A percentile compares a stretch with the other conserved stretches of the same genome.
Evolutionary conservation across 2,329 filamentous ascomycete species (phyloP).

Genomic region (Penicillium sp.): DNA sequence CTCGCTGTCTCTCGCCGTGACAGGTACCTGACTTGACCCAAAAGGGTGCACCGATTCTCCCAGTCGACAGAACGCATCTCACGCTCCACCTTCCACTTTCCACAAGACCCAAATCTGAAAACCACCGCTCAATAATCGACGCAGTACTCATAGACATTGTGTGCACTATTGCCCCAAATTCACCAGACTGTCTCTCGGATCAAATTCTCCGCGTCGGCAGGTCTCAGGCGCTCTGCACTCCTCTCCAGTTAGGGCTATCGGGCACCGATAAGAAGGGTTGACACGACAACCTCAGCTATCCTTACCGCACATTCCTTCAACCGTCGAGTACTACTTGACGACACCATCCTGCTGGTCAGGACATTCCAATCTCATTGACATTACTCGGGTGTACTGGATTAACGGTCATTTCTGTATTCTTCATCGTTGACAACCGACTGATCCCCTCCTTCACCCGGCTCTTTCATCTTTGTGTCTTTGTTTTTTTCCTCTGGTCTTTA

Average conservation of each 20-base stretch:
- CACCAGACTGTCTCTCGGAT: slow-evolving; percentile 18
- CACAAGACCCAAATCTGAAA: background rate
- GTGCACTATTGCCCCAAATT: slow-evolving; percentile 14
- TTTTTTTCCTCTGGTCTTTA: background rate
- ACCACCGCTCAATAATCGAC: background rate
- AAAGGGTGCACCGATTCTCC: too few species aligned
- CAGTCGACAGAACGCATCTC: too few species aligned
- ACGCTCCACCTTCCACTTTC: background rate
- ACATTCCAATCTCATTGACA: slow-evolving; percentile 7
- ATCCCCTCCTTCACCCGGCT: too few species aligned
- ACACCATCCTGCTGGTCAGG: slow-evolving; percentile 28
- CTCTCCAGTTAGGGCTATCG: slow-evolving; percentile 23
- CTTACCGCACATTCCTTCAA: slow-evolving; percentile 28
- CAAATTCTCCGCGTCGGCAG: slow-evolving; percentile 19
- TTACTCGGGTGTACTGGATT: background rate
- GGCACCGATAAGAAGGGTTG: slow-evolving; percentile 25
- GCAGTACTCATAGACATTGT: background rate
- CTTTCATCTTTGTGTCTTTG: background rate
- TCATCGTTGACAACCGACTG: background rate
- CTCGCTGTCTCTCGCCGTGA: background rate
- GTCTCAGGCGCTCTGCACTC: slow-evolving; percentile 13
- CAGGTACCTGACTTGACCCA: background rate
- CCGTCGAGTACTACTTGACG: slow-evolving; percentile 13
- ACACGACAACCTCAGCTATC: slow-evolving; percentile 35
- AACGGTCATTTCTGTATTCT: background rate